These are phyloP conservation scores for Pulveroboletus frians DNA, from an alignment of 768 basidiomycete species.

Conservation along the genomic window DNA sequence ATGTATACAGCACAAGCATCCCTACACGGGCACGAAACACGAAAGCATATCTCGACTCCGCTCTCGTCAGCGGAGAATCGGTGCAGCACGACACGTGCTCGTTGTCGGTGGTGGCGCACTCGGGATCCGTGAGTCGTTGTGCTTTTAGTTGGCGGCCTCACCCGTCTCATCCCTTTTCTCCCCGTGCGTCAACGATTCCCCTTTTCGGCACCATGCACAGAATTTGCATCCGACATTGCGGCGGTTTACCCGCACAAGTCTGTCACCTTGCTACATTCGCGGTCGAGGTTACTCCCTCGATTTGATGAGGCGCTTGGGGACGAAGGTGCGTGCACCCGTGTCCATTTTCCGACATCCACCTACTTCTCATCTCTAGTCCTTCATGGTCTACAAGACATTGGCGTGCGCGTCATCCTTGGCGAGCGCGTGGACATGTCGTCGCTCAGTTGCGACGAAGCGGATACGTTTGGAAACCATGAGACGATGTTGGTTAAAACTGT, in stretches of 20 bases:
- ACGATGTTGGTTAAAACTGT: conserved; percentile 39
- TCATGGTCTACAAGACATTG: conserved; percentile 37
- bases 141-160: not conserved
- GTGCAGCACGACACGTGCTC: conserved; percentile 46
- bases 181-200: not conserved
- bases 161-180: not conserved
- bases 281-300: conserved; percentile 46
- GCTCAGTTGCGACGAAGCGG: conserved; percentile 10
- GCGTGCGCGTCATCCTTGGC: conserved; percentile 47
- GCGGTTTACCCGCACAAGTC: conserved; percentile 46
- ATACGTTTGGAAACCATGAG: not conserved
- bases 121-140: conserved; percentile 53
- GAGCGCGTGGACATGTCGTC: conserved; percentile 48
- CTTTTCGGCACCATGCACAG: conserved; percentile 30
- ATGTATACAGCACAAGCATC: not conserved
- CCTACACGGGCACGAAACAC: conserved; percentile 41
- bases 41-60: conserved; percentile 49
- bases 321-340: conserved; percentile 36
- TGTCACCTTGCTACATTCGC: conserved; percentile 59
- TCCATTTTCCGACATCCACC: not conserved
- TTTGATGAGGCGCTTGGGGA: conserved; percentile 50
- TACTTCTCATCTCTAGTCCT: not conserved
- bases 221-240: conserved; percentile 61
- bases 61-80: conserved; percentile 45
- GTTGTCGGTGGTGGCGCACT: conserved; percentile 71